Percentiles rank a stretch among this genome's conserved stretches.
Evolutionary conservation across 2,329 filamentous ascomycete genomes (phyloP).

Genomic region (Fusarium solani-melongenae): DNA sequence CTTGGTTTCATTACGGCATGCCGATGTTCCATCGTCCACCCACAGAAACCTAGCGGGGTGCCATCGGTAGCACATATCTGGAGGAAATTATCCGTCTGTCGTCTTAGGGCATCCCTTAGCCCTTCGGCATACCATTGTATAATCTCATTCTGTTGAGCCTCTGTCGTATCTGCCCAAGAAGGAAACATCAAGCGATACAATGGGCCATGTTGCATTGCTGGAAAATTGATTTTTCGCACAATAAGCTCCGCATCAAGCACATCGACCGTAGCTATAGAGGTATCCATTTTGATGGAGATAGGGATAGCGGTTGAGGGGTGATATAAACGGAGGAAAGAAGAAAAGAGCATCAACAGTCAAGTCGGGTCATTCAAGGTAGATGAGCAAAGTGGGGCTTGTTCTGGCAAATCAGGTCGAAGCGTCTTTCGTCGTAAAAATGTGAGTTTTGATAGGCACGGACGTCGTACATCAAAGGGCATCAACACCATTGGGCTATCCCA

Average conservation of each 20-base stretch:
- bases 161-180: background rate
- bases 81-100: background rate
- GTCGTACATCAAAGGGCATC: too few relatives aligned
- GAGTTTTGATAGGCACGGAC: too few relatives aligned
- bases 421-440: too few relatives aligned
- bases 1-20: background rate
- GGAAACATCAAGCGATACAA: background rate
- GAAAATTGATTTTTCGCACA: background rate
- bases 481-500: too few relatives aligned
- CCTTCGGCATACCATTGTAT: background rate
- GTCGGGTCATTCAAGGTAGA: too few relatives aligned
- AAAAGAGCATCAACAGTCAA: too few relatives aligned
- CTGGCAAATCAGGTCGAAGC: too few relatives aligned
- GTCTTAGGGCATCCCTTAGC: background rate
- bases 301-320: too few relatives aligned
- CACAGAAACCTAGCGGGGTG: background rate
- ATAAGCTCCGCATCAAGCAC: background rate
- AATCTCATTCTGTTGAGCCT: background rate
- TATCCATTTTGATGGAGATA: slow-evolving; percentile 22
- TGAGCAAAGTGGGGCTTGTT: too few relatives aligned
- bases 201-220: background rate
- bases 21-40: background rate
- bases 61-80: background rate
- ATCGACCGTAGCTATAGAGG: background rate
- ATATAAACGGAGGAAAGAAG: too few relatives aligned